Base-by-base conservation (phyloP, 176 grass and related monocot genomes). In the Oryza punctata region DNA sequence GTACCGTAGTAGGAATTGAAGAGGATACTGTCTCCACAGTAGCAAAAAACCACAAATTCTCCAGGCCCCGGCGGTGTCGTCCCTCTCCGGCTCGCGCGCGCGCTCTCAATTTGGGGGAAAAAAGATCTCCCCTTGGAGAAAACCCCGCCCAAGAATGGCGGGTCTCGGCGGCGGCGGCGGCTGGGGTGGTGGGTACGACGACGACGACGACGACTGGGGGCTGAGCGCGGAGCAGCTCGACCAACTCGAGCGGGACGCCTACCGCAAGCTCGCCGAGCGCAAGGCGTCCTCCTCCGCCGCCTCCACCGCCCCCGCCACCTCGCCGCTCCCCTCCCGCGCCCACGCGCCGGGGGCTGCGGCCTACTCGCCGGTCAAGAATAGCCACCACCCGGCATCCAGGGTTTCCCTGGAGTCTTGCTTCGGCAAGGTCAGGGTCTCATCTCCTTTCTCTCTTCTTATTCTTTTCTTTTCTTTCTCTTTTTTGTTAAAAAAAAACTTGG, bases 171-270 rank as follows among this genome's bases (percentile, higher is more conserved):
- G 75, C 76, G 85, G 59, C 10, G 71, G 40, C 82, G 26, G 67
- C 43, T 69, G 76, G 19, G 57, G 72, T 63, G 40, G 35, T 14
- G 13, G 67, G 13, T 70, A 37, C 35, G 35, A 73, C 40, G 88
- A 90, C 67, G 72, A 29, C 28, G 32, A 85, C 13, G 91, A 92
- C 14, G 96, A 98, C 72, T 95, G 96, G 96, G 96, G 69, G 77
- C 80, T 98, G 52, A 95, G 85, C 52, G 87, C 82, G 86, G 91
- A 95, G 68, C 90, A 98, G 72, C 77, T 91, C 82, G 93, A 91
- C 96, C 85, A 90, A 74, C 68, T 98, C 12, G 96, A 98, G 85
- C 73, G 76, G 88, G 92, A 98, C 25, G 92, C 96, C 87, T 91
- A 90, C 67, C 84, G 89, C 65, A 86, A 90, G 77, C 81, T 98